These are phyloP conservation scores for Pistacia vera DNA, from an alignment of 345 rosid species.

Conservation along the genomic window DNA sequence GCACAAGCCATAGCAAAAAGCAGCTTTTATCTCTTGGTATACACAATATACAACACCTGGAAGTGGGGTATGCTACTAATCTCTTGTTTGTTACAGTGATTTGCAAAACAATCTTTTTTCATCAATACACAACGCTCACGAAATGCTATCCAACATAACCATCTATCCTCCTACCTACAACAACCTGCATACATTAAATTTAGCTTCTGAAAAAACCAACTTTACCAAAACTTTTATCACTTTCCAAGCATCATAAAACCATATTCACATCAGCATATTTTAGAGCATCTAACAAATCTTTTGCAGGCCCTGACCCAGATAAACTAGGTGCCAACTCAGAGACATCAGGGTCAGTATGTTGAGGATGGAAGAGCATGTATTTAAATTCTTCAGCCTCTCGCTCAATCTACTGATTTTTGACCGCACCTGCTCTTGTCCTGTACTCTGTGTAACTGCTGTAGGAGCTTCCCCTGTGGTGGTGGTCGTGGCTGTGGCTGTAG, in stretches of 20 bases:
- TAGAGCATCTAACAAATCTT: slow-evolving; percentile 11
- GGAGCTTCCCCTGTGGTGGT: slow-evolving; percentile 1
- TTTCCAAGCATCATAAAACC: not conserved
- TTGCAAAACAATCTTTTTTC: not conserved
- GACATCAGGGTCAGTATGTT: slow-evolving; percentile 58
- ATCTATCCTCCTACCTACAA: not conserved
- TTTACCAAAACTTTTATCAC: not conserved
- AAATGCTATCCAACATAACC: not conserved
- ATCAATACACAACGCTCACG: not conserved
- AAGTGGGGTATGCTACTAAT: not conserved
- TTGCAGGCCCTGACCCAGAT: slow-evolving; percentile 52
- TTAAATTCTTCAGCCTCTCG: slow-evolving; percentile 62
- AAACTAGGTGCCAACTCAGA: slow-evolving; percentile 68
- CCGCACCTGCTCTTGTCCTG: slow-evolving; percentile 31
- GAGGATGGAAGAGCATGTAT: slow-evolving; percentile 62
- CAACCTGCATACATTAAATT: not conserved
- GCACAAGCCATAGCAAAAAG: no score
- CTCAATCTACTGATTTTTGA: slow-evolving; percentile 37
- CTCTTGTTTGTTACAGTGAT: not conserved
- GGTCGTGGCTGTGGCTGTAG: slow-evolving; percentile 11
- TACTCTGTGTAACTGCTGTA: not conserved
- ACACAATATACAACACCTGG: not conserved
- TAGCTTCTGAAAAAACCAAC: not conserved
- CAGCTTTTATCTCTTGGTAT: no score
- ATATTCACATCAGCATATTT: not conserved